These are phyloP conservation scores for Boletellus ananas DNA, from an alignment of 768 basidiomycete species.

Conservation along the genomic window DNA sequence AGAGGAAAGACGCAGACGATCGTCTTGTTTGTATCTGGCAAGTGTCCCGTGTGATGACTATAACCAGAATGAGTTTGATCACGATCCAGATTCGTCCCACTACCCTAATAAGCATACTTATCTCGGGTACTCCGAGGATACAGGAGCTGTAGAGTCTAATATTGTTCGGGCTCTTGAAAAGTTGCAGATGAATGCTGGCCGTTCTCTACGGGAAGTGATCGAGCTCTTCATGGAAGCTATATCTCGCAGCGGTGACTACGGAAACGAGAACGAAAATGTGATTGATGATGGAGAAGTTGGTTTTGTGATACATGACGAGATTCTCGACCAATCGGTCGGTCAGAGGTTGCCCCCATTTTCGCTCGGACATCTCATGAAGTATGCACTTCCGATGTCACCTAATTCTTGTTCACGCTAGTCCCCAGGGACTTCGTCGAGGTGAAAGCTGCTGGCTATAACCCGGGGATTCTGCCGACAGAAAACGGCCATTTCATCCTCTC, in stretches of 20 bases:
- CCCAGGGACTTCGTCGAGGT: neutral
- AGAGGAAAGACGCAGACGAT: neutral
- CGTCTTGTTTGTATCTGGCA: neutral
- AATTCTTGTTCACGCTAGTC: neutral
- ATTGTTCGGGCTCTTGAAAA: neutral
- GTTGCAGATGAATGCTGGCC: neutral
- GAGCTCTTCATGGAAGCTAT: neutral
- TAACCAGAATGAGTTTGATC: neutral
- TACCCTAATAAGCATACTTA: neutral
- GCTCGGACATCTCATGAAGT: neutral
- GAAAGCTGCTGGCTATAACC: neutral
- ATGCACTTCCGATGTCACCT: neutral
- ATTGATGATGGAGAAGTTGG: neutral
- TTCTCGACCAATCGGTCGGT: neutral
- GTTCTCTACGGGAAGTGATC: neutral
- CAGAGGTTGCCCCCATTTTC: neutral
- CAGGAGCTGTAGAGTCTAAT: neutral
- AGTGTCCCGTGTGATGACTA: neutral
- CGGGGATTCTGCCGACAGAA: neutral
- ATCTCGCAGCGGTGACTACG: neutral
- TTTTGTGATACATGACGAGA: neutral
- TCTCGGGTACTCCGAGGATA: neutral
- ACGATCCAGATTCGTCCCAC: neutral
- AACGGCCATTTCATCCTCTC: constrained; percentile 46
- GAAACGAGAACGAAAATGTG: neutral